Base-by-base conservation (phyloP, 495 filamentous ascomycete species). In the Baudoinia panamericana region DNA sequence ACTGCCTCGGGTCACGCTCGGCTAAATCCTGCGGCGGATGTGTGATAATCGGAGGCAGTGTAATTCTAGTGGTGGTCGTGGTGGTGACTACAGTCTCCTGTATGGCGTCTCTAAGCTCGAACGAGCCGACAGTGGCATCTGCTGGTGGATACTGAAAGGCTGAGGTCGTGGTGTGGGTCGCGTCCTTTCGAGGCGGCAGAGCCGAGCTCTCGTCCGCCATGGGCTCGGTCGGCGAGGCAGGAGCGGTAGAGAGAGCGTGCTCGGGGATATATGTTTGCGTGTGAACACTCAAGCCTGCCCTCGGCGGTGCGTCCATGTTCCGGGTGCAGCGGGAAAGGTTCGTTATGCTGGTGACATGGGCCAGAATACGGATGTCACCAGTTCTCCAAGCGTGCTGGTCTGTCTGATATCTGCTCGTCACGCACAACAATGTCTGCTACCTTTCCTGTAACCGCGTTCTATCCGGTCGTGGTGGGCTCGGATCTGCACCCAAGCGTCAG, bases 61-160 rank as follows among this genome's bases (percentile, higher is more conserved):
- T 76, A 24, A 84, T 79, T 16, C 90, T 94, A 0, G 88, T 95
- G 1, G 84, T 93, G 0, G 87, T 96, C 0, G 88, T 96, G 0
- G 90, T 95, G 4, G 87, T 96, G 45, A 95, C 77, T 7, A 83
- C 74, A 1, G 79, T 83, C 16, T 78, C 82, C 54, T 76, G 70
- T 17, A 80, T 84, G 12, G 80, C 72, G 20, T 79, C 79, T 40
- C 73, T 77, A 55, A 76, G 79, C 11, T 76, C 78, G 40, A 84
- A 71, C 51, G 79, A 74, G 9, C 70, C 80, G 39, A 82, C 52
- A 26, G 63, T 67, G 34, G 45, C 47, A 53, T 56, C 56, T 12
- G 46, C 39, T 16, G 46, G 39, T 7, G 47, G 39, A 12, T 36
- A 25, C 18, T 18, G 10, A 27, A 32, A 39, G n/a, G n/a, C n/a